Base-by-base conservation (phyloP, 164 flowering plant genomes). In the Vitis rupestris region DNA sequence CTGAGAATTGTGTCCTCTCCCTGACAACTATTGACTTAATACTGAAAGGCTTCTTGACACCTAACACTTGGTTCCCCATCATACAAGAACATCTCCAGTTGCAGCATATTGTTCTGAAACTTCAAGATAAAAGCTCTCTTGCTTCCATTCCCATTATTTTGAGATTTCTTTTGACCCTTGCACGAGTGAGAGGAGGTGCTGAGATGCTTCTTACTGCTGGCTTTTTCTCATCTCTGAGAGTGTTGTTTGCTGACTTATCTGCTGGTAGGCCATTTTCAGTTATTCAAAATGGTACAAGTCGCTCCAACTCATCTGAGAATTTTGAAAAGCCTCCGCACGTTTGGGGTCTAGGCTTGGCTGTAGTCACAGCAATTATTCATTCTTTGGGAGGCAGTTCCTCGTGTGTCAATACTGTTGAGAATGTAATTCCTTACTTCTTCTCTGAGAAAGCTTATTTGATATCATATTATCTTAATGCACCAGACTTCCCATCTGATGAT, bases 271-370 rank as follows among this genome's bases (percentile, higher is more conserved):
- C 72, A 67, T 67, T 64, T 50, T 72, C 76, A 19, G 70, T 63
- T 16, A 66, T 31, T 59, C 76, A 69, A 67, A 68, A 65, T 56
- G 84, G 78, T 23, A 77, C 61, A 19, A 65, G 64, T 54, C 47
- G 66, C 31, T 65, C 74, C 13, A 74, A 66, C 50, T 31, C 74
- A 44, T 50, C 69, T 13, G 81, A 75, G 50, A 76, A 80, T 61
- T 69, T 69, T 52, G 91, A 87, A 76, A 85, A 80, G 71, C 81
- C 84, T 69, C 81, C 75, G 57, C 75, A 73, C 48, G 73, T 91
- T 52, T 93, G 97, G 97, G 94, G 92, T 52, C 90, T 91, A 60
- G 87, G 96, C 37, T 66, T 90, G 82, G 88, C 93, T 63, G 88
- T 93, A 66, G 75, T 91, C 13, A 82, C 90, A 1, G 94, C 98